phyloP scores from a whole-genome alignment of 1,139 yeast genomes.

The Yarrowia galli region DNA sequence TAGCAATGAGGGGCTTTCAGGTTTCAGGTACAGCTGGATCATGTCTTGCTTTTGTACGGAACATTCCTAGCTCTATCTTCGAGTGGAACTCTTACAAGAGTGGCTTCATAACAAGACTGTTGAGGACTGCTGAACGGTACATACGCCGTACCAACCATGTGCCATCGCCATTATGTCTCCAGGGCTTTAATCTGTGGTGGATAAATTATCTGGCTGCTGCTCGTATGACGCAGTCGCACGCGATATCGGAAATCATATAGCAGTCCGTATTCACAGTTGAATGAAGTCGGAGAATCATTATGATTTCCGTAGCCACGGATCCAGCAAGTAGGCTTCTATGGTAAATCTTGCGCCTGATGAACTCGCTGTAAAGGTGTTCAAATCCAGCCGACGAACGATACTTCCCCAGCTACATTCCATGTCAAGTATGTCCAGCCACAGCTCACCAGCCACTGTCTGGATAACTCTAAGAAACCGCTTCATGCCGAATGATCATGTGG shows the following conservation, averaged over 20 bases:
- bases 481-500: background rate
- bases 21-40: conserved; percentile 12
- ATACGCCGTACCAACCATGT: conserved; percentile 24
- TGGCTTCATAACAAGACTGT: no score
- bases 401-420: background rate
- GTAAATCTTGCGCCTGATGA: background rate
- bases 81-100: no score
- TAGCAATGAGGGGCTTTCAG: background rate
- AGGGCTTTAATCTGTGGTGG: conserved; percentile 5
- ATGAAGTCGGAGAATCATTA: background rate
- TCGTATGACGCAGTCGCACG: no score
- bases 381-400: background rate
- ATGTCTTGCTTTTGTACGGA: background rate
- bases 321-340: background rate
- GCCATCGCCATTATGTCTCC: background rate
- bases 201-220: background rate
- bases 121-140: no score
- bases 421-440: background rate
- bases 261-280: background rate
- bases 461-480: background rate
- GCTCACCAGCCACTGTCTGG: conserved; percentile 10
- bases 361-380: background rate
- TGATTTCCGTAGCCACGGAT: background rate
- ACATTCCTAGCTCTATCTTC: no score
- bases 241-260: conserved; percentile 8